These are phyloP conservation scores for Astrothelium macrocarpum DNA, from an alignment of 495 filamentous ascomycete genomes.

Conservation along the genomic window DNA sequence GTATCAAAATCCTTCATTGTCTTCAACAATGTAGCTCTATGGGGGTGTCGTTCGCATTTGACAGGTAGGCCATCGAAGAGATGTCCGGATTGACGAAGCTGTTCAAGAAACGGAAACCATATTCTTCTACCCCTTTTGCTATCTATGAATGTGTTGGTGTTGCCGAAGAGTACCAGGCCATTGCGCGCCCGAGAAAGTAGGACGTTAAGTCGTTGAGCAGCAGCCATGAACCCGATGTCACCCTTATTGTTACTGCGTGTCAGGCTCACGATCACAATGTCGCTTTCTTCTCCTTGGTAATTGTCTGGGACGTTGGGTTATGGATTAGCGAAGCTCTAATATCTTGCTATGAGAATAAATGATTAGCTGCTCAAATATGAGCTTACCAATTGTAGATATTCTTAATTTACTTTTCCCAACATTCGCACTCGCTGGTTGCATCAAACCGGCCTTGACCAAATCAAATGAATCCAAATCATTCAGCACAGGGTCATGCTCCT, in stretches of 20 bases:
- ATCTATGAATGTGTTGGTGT: slow-evolving; percentile 54
- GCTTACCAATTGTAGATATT: slow-evolving; percentile 51
- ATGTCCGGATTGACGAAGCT: slow-evolving; percentile 43
- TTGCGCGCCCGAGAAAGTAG: slow-evolving; percentile 61
- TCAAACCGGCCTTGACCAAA: slow-evolving; percentile 53
- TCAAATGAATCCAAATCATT: slow-evolving; percentile 65
- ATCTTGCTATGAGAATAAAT: slow-evolving; percentile 33
- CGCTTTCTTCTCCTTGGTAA: slow-evolving; percentile 72
- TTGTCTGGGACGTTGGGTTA: slow-evolving; percentile 44
- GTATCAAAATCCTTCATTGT: slow-evolving; percentile 48
- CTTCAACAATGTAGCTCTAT: slow-evolving; percentile 37
- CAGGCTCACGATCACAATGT: slow-evolving; percentile 60
- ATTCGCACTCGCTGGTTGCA: slow-evolving; percentile 45
- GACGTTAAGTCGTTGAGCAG: slow-evolving; percentile 62
- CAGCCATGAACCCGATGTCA: slow-evolving; percentile 67
- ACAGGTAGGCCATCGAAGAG: slow-evolving; percentile 65
- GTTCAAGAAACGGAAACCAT: slow-evolving; percentile 52
- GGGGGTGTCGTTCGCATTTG: slow-evolving; percentile 56
- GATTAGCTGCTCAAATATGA: too few relatives aligned
- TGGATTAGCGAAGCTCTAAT: too few relatives aligned
- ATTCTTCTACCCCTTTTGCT: slow-evolving; percentile 49
- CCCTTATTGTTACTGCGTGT: slow-evolving; percentile 55
- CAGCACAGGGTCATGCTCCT: slow-evolving; percentile 50
- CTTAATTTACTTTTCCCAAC: slow-evolving; percentile 43
- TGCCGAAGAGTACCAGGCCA: slow-evolving; percentile 61